phyloP scores from a whole-genome alignment of 2,329 filamentous ascomycete species.

The Nannizzia gypsea region DNA sequence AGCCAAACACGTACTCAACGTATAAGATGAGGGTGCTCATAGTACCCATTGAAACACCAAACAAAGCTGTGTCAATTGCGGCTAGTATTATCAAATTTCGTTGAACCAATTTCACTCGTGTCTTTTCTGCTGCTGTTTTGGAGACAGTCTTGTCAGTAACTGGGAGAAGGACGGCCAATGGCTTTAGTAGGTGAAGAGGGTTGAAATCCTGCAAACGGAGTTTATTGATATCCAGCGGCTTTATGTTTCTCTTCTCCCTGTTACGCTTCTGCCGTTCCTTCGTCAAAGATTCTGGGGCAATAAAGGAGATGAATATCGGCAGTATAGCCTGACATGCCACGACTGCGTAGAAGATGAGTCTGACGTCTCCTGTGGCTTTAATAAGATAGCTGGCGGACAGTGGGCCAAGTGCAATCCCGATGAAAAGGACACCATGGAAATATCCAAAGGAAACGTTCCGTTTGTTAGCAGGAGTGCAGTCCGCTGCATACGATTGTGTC shows the following conservation, averaged over 20 bases:
- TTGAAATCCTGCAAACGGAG: constrained; percentile 25
- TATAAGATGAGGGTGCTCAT: constrained; percentile 78
- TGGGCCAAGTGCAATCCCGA: constrained; percentile 78
- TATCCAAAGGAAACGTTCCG: constrained; percentile 78
- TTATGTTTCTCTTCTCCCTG: constrained; percentile 51
- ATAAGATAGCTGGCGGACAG: constrained; percentile 70
- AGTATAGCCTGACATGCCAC: constrained; percentile 62
- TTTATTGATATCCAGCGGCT: constrained; percentile 25
- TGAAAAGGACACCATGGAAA: constrained; percentile 79
- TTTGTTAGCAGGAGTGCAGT: constrained; percentile 70
- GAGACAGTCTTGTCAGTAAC: constrained; percentile 28
- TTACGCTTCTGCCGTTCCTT: constrained; percentile 58
- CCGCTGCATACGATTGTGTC: constrained; percentile 74
- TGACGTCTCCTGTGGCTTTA: constrained; percentile 58
- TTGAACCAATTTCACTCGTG: constrained; percentile 50
- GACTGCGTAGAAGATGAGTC: constrained; percentile 76
- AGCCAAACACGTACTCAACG: constrained; percentile 64
- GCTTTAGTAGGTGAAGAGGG: constrained; percentile 57
- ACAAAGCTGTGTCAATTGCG: constrained; percentile 66
- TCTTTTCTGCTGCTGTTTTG: constrained; percentile 39
- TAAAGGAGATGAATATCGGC: constrained; percentile 55
- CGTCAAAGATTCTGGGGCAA: constrained; percentile 76
- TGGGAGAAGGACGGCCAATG: constrained; percentile 67
- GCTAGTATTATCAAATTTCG: constrained; percentile 75
- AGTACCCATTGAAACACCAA: constrained; percentile 69